phyloP scores from a whole-genome alignment of 2,329 filamentous ascomycete genomes.

The Bipolaris victoriae region DNA sequence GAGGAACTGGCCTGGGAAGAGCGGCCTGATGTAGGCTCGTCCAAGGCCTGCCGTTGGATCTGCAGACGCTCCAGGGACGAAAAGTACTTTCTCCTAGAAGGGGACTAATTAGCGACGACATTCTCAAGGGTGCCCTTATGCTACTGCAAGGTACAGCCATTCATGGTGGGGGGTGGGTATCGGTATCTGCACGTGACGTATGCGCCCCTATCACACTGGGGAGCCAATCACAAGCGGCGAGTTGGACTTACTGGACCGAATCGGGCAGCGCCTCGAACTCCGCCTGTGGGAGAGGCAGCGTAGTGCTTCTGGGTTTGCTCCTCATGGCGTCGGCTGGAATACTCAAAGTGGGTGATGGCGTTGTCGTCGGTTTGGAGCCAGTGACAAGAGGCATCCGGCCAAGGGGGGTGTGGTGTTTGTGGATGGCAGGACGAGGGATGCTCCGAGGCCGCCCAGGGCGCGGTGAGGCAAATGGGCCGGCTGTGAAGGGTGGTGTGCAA shows the following conservation, averaged over 20 bases:
- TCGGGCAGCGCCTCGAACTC: constrained; percentile 52
- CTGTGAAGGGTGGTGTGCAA: constrained; percentile 7
- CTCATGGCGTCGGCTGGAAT: constrained; percentile 34
- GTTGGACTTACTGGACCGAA: constrained; percentile 52
- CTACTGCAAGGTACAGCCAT: constrained; percentile 40
- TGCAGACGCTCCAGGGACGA: constrained; percentile 73
- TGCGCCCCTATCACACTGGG: constrained; percentile 28
- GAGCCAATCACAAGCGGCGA: constrained; percentile 21
- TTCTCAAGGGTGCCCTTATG: constrained; percentile 7
- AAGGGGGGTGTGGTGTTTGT: background rate
- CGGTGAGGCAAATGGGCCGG: constrained; percentile 20
- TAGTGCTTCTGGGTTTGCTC: constrained; percentile 30
- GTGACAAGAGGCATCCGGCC: constrained; percentile 12
- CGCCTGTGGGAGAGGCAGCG: constrained; percentile 42
- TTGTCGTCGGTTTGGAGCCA: constrained; percentile 4
- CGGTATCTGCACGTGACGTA: constrained; percentile 34
- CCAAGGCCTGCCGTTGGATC: constrained; percentile 60
- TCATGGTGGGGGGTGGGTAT: constrained; percentile 24
- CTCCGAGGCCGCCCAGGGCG: constrained; percentile 13
- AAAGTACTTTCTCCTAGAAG: constrained; percentile 68
- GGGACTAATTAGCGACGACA: constrained; percentile 30
- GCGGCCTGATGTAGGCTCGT: constrained; percentile 32
- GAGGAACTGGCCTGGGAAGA: constrained; percentile 33
- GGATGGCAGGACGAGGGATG: constrained; percentile 10
- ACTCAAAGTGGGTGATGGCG: constrained; percentile 19